phyloP scores from a whole-genome alignment of 177 flowering plant genomes.

The Vitis hybrid region DNA sequence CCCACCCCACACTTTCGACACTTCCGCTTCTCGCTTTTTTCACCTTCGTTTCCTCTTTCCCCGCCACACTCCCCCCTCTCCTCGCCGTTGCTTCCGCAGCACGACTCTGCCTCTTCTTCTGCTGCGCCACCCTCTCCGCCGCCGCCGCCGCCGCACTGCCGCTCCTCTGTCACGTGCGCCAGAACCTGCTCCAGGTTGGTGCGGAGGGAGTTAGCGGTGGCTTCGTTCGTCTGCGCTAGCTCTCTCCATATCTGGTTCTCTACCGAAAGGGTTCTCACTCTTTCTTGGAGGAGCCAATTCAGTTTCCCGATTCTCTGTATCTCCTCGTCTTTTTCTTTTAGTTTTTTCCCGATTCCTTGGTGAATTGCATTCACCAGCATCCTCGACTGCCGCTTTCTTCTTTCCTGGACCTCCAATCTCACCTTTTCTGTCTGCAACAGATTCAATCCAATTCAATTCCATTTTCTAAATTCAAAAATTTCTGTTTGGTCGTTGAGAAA shows the following conservation, averaged over 20 bases:
- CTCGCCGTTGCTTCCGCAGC: slow-evolving; percentile 51
- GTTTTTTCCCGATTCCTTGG: slow-evolving; percentile 27
- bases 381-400: slow-evolving; percentile 32
- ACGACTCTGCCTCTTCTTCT: slow-evolving; percentile 53
- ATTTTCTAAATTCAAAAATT: too few species aligned
- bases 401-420: slow-evolving; percentile 37
- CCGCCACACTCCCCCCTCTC: slow-evolving; percentile 5
- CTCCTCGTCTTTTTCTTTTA: slow-evolving; percentile 52
- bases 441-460: neutral
- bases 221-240: slow-evolving; percentile 50
- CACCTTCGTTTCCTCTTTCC: slow-evolving; percentile 3
- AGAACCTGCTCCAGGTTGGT: slow-evolving; percentile 42
- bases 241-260: slow-evolving; percentile 58
- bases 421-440: slow-evolving; percentile 39
- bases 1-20: slow-evolving; percentile 45
- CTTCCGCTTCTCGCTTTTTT: slow-evolving; percentile 14
- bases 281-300: slow-evolving; percentile 45
- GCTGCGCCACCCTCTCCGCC: slow-evolving; percentile 2
- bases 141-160: neutral
- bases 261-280: slow-evolving; percentile 33
- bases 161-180: slow-evolving; percentile 31
- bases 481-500: neutral
- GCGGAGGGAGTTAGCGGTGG: slow-evolving; percentile 42
- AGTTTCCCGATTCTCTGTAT: slow-evolving; percentile 35
- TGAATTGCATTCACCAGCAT: slow-evolving; percentile 27